These are phyloP conservation scores for Trapa bicornis DNA, from an alignment of 345 rosid species.

Conservation along the genomic window DNA sequence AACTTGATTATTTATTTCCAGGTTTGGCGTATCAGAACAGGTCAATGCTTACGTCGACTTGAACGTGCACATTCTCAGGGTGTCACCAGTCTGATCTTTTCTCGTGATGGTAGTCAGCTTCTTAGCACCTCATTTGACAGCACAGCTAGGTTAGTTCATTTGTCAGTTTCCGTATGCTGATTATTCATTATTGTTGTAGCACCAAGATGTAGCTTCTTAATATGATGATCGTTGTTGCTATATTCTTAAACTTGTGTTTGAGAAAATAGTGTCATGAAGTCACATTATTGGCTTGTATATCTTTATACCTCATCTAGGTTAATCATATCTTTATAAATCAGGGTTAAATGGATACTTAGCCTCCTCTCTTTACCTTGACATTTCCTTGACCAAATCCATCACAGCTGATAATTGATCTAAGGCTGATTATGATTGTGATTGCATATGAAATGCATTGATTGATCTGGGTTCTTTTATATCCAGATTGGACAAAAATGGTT, in stretches of 20 bases:
- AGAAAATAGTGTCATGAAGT: neutral
- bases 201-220: neutral
- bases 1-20: constrained; percentile 16
- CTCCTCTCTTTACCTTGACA: neutral
- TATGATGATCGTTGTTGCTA: neutral
- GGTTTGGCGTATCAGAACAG: constrained; percentile 97
- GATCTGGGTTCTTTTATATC: neutral
- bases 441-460: neutral
- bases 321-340: neutral
- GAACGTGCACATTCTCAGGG: constrained; percentile 95
- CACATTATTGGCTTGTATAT: neutral
- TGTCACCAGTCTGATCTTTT: constrained; percentile 80
- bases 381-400: neutral
- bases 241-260: neutral
- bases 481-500: neutral
- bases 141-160: constrained; percentile 57
- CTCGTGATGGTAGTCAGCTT: constrained; percentile 95
- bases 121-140: constrained; percentile 89
- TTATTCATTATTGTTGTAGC: neutral
- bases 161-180: neutral
- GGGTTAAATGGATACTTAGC: neutral
- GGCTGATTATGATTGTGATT: neutral
- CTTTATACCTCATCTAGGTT: neutral
- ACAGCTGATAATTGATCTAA: neutral
- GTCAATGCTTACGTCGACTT: constrained; percentile 84